Evolutionary conservation across 2,329 filamentous ascomycete species (phyloP).

Genomic region (Talaromyces sp.): DNA sequence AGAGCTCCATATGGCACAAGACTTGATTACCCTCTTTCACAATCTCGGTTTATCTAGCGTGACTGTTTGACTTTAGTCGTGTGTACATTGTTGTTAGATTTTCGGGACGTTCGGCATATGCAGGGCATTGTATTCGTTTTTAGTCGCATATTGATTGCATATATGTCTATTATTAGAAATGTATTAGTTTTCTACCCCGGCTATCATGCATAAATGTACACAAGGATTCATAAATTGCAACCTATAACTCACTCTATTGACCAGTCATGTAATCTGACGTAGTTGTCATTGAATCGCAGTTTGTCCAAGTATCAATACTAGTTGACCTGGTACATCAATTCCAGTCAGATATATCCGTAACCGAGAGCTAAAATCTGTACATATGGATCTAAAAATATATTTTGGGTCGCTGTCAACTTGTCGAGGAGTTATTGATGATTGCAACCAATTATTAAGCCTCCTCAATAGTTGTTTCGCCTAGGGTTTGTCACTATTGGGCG

Average conservation of each 20-base stretch:
- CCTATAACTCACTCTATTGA: no score
- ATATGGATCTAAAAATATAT: background rate
- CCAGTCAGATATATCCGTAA: no score
- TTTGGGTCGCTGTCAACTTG: background rate
- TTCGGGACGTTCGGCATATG: background rate
- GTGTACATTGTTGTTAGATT: background rate
- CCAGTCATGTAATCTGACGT: background rate
- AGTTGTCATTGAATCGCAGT: background rate
- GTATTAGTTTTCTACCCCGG: background rate
- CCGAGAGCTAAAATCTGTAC: background rate
- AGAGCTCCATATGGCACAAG: conserved; percentile 4
- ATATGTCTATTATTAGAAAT: background rate
- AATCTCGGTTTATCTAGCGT: background rate
- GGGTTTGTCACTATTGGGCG: background rate
- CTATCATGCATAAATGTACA: background rate
- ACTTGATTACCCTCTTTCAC: conserved; percentile 8
- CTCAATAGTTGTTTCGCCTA: background rate
- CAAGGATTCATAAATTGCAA: no score
- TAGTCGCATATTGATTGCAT: background rate
- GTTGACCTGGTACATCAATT: background rate
- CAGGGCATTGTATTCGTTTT: background rate
- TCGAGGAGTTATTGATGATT: background rate
- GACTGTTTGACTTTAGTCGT: background rate
- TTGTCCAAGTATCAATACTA: no score
- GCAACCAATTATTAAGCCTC: background rate